Conservation (phyloP, 208 protist genomes). For the Trypanosoma vivax region DNA sequence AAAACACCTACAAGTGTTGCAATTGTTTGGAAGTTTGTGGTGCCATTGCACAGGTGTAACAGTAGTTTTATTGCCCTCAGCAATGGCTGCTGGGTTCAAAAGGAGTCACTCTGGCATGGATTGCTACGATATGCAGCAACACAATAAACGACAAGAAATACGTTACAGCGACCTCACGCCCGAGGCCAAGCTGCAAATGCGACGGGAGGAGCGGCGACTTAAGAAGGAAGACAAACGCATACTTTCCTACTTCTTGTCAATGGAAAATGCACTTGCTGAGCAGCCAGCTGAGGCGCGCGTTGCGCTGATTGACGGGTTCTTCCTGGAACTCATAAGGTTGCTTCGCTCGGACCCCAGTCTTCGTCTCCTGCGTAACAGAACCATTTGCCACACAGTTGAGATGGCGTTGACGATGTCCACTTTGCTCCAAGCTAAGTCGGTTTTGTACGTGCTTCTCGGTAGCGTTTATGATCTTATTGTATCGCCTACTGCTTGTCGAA, state of each 20-base stretch:
- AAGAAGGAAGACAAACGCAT: conserved; percentile 87
- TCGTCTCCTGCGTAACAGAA: conserved; percentile 71
- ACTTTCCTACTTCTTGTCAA: conserved; percentile 77
- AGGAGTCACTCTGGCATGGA: neutral
- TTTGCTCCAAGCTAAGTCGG: conserved; percentile 80
- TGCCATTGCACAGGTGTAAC: too few species aligned
- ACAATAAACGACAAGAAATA: conserved; percentile 14
- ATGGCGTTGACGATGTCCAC: conserved; percentile 55
- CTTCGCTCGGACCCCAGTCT: conserved; percentile 64
- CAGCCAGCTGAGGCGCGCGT: conserved; percentile 40
- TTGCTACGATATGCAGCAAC: neutral
- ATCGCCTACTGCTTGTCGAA: conserved; percentile 83
- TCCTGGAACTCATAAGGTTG: conserved; percentile 81
- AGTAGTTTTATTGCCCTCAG: too few species aligned
- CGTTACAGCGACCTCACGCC: conserved; percentile 76
- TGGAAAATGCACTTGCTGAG: conserved; percentile 64
- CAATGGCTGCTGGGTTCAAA: conserved; percentile 3
- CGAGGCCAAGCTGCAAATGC: conserved; percentile 53
- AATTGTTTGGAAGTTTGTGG: too few species aligned
- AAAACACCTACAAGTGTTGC: too few species aligned
- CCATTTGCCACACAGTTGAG: conserved; percentile 83
- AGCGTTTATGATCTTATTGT: conserved; percentile 55
- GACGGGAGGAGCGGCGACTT: conserved; percentile 65
- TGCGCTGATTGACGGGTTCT: conserved; percentile 82
- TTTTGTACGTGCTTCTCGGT: conserved; percentile 79